Base-by-base conservation (phyloP, 805 yeast genomes). In the Candida piceae region DNA sequence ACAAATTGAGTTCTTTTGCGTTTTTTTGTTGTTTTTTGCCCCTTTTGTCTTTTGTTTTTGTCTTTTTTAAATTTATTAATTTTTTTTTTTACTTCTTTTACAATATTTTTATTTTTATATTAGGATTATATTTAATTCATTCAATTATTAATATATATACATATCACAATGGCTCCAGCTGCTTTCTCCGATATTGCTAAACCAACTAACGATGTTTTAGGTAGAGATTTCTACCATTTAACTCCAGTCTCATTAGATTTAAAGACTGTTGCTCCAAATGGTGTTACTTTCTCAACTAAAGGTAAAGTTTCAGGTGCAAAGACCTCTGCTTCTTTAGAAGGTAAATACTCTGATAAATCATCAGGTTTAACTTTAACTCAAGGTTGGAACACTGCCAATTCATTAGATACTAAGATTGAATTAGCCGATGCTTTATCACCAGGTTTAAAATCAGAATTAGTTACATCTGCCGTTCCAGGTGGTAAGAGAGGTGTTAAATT, bases 341-440 rank as follows among this genome's bases (percentile, higher is more conserved):
- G 94, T 56, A 87, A 85, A 74, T 85, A 82, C 74, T 69, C 84
- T 45, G 98, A 93, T 78, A 87, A 87, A 75, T 75, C 88, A 46
- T 72, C 93, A 45, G 97, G 97, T 48, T 73, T 93, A 59, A 79
- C 96, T 49, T 71, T 93, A 60, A 88, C 96, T 53, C 97, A 93
- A 75, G 96, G 96, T 62, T 89, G 97, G 96, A 82, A 89, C 72
- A 86, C 95, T 55, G 82, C 94, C 66, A 90, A 90, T 67, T 76
- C 83, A 49, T 72, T 93, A 62, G 83, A 78, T 74, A 85, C 97
- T 71, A 90, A 87, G 76, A 75, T 93, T 54, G 97, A 90, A 73
- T 76, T 93, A 57, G 75, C 81, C 42, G 95, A 89, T 66, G 84
- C 87, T 55, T 76, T 90, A 68, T 83, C 96, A 44, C 95, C 95